Evolutionary conservation across 768 basidiomycete species (phyloP), one percentile per base, ranked within the genome.

Genomic region (Hebeloma cylindrosporum): DNA sequence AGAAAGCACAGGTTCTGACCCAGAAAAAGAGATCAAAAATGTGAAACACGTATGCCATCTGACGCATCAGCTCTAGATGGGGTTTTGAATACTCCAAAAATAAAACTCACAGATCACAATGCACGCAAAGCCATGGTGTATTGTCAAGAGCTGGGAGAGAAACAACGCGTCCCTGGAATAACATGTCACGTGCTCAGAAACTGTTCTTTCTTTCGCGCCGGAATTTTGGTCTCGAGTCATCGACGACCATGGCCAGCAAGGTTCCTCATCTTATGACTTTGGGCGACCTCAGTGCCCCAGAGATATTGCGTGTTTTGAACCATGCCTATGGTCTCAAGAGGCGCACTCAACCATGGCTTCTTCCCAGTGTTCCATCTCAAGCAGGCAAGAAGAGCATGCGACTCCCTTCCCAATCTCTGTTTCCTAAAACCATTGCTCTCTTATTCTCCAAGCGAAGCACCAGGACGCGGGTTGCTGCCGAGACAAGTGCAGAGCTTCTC

Each of bases 401-500:
- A 6, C 70, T 85, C 56, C 85, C 87, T 1, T 78, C 85, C 0
- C 87, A 85, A 63, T 84, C 85, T 2, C 73, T 92, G 3, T 83
- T 82, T 60, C 82, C 79, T 60, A 93, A 94, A 65, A 82, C 88
- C 0, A 77, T 98, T 48, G 94, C 94, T 0, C 68, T 98, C 43
- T 64, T 98, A 28, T 98, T 99, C 66, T 85, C 84, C 2, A 99
- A 99, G 61, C 82, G 95, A 27, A 91, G 88, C 58, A 97, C 95
- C 0, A 80, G 95, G 32, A 99, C 96, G 0, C 80, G 96, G 9
- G 65, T 98, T 5, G 78, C 92, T 2, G 85, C 87, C 6, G 95
- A 99, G 69, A 94, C 92, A 0, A 80, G 89, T 18, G 68, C 87
- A 0, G 60, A 73, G 1, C 65, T 92, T 9, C 78, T 99, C 0